These are phyloP conservation scores for Trichosanthes truncata DNA, from an alignment of 306 rosid genomes.

Conservation along the genomic window DNA sequence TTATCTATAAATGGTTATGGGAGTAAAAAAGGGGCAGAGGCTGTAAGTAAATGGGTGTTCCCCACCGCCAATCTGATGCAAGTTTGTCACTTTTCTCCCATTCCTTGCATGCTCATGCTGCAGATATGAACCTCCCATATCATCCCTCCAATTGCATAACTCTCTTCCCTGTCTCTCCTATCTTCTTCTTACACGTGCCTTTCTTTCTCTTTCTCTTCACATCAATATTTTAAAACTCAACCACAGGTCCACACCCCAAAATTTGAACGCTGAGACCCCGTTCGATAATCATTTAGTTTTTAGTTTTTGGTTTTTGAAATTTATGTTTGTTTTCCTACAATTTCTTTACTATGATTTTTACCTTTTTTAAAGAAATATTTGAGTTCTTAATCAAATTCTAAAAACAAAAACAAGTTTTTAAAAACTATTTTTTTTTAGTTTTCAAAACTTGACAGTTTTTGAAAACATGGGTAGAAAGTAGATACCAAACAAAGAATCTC, in stretches of 20 bases:
- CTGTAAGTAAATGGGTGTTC: conserved; percentile 4
- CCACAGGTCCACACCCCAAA: no score
- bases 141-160: background rate
- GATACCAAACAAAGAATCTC: no score
- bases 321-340: no score
- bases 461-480: no score
- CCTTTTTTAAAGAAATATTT: no score
- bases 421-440: no score
- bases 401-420: no score
- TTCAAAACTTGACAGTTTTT: no score
- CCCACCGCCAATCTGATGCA: conserved; percentile 33
- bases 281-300: no score
- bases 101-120: conserved; percentile 17
- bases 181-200: background rate
- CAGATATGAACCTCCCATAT: conserved; percentile 9
- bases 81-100: conserved; percentile 21
- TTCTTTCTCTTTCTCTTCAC: background rate
- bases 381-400: no score
- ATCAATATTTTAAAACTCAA: background rate
- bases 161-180: background rate
- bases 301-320: no score
- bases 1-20: conserved; percentile 36
- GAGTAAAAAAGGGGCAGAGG: conserved; percentile 6
- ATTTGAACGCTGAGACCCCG: background rate
- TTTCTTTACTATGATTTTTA: no score